Conservation (phyloP, 2,329 filamentous ascomycete species). For the Aquanectria penicillioides region DNA sequence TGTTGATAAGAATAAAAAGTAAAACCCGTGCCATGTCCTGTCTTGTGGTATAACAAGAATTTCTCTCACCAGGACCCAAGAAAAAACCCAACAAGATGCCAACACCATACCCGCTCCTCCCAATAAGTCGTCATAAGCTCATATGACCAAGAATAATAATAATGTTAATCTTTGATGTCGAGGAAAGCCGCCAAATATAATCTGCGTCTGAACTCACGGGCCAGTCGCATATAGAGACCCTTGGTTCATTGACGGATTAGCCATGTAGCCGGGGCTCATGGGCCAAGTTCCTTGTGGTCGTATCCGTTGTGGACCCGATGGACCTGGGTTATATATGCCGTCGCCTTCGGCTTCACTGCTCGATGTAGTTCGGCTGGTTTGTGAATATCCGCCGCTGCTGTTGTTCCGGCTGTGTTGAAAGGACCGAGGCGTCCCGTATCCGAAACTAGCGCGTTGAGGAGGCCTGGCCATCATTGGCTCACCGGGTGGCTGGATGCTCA, state of each 20-base stretch:
- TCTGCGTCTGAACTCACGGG: conserved; percentile 22
- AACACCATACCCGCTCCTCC: conserved; percentile 1
- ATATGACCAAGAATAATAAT: not conserved
- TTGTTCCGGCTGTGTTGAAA: conserved; percentile 44
- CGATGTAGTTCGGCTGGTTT: conserved; percentile 45
- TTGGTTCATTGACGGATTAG: conserved; percentile 23
- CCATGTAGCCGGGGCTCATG: conserved; percentile 33
- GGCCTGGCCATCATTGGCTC: conserved; percentile 21
- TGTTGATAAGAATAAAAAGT: not conserved
- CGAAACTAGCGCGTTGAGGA: conserved; percentile 38
- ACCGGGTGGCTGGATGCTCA: conserved; percentile 30
- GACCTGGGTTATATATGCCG: conserved; percentile 33
- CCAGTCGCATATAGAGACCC: conserved; percentile 34
- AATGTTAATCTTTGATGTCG: not conserved
- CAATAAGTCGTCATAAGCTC: conserved; percentile 6
- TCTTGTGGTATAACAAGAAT: conserved; percentile 1
- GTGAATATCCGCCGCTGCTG: conserved; percentile 50
- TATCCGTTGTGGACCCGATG: conserved; percentile 35
- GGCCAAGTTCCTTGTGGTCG: conserved; percentile 33
- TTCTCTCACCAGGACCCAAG: not conserved
- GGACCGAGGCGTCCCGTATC: conserved; percentile 43
- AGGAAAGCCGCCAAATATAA: not conserved
- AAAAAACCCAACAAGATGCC: not conserved
- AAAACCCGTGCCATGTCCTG: not conserved
- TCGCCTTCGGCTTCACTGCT: conserved; percentile 43